Evolutionary conservation across 2,329 filamentous ascomycete species (phyloP).

Genomic region (Microascus cirrosus): DNA sequence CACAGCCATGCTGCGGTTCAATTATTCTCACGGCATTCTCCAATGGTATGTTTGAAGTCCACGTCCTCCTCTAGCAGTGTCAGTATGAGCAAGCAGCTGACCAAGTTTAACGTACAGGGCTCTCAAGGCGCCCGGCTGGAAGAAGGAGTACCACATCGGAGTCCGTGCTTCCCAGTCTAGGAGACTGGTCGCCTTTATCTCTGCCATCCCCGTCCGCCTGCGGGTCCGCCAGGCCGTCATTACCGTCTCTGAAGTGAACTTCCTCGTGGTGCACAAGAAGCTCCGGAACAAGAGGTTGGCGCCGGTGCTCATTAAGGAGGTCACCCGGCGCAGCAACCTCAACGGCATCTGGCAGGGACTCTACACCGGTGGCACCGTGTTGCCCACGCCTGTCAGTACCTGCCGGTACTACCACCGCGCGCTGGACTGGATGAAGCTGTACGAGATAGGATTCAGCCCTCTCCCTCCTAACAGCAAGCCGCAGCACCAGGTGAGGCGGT

Average conservation of each 20-base stretch:
- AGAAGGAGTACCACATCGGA: slow-evolving; percentile 87
- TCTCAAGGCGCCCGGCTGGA: slow-evolving; percentile 89
- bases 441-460: slow-evolving; percentile 88
- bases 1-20: slow-evolving; percentile 95
- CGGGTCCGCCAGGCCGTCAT: slow-evolving; percentile 67
- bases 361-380: slow-evolving; percentile 84
- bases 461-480: slow-evolving; percentile 77
- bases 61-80: not conserved
- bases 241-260: slow-evolving; percentile 88
- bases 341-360: slow-evolving; percentile 87
- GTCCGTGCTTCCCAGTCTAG: slow-evolving; percentile 74
- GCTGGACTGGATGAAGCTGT: slow-evolving; percentile 91
- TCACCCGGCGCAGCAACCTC: slow-evolving; percentile 84
- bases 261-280: slow-evolving; percentile 97
- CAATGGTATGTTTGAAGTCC: slow-evolving; percentile 54
- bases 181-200: slow-evolving; percentile 92
- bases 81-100: not conserved
- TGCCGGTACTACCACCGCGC: slow-evolving; percentile 93
- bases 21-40: slow-evolving; percentile 81
- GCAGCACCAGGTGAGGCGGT: slow-evolving; percentile 74
- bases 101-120: slow-evolving; percentile 45
- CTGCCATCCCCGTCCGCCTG: slow-evolving; percentile 76
- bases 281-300: slow-evolving; percentile 85
- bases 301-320: slow-evolving; percentile 93
- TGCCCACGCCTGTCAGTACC: slow-evolving; percentile 85